Evolutionary conservation across 2,329 filamentous ascomycete genomes (phyloP).

Genomic region (Ophiosphaerella korrae): DNA sequence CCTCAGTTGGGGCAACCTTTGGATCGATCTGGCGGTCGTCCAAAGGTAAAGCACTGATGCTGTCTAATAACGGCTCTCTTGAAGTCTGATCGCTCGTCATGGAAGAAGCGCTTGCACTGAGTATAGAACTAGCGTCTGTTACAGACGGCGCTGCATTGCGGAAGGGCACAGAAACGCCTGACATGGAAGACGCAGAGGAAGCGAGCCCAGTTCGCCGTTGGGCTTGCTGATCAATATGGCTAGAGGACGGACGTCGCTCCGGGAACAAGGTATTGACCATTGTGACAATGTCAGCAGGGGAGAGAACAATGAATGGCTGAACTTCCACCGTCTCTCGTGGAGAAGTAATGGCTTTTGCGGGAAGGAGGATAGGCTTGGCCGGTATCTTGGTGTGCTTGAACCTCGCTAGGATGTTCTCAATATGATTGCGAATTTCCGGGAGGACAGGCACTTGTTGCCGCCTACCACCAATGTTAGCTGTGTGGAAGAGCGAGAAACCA

Average conservation of each 20-base stretch:
- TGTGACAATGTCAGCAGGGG: constrained; percentile 77
- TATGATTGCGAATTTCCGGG: constrained; percentile 67
- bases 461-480: constrained; percentile 44
- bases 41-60: constrained; percentile 21
- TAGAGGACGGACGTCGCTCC: constrained; percentile 68
- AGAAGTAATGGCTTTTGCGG: constrained; percentile 73
- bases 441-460: constrained; percentile 67
- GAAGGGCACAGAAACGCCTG: constrained; percentile 56
- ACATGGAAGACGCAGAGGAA: constrained; percentile 57
- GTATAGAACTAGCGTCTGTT: constrained; percentile 69
- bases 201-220: constrained; percentile 52
- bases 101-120: constrained; percentile 75
- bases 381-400: constrained; percentile 57
- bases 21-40: constrained; percentile 42
- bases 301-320: constrained; percentile 79
- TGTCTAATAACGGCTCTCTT: constrained; percentile 65
- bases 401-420: constrained; percentile 72
- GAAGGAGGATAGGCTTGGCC: constrained; percentile 65
- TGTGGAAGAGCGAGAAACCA: constrained; percentile 14
- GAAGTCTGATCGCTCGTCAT: constrained; percentile 74
- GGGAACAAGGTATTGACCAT: constrained; percentile 85
- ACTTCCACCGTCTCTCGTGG: constrained; percentile 77
- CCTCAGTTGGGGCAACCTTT: constrained; percentile 56
- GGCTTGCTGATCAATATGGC: constrained; percentile 51
- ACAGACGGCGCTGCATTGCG: constrained; percentile 58